Conservation (phyloP, 2,329 filamentous ascomycete species). For the Arthroderma sp. region DNA sequence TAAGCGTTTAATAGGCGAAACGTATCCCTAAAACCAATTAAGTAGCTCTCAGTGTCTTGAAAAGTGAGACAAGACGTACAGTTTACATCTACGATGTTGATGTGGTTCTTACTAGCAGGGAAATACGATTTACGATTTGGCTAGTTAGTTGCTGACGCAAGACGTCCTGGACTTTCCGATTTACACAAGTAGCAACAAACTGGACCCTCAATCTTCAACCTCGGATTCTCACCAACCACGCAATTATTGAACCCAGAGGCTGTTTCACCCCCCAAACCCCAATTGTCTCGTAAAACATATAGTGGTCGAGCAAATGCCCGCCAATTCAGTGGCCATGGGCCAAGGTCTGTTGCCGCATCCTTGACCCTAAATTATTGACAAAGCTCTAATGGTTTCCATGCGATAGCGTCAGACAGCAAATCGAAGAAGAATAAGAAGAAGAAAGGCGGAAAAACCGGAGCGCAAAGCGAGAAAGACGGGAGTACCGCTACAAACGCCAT, state of each 20-base stretch:
- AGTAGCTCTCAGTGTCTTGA: not conserved
- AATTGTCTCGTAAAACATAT: not conserved
- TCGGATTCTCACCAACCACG: not conserved
- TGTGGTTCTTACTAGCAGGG: not conserved
- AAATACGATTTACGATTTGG: not conserved
- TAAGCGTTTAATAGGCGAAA: not conserved
- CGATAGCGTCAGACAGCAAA: constrained; percentile 31
- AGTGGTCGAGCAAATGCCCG: constrained; percentile 5
- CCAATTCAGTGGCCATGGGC: constrained; percentile 14
- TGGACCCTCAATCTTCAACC: not conserved
- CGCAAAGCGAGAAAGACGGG: not conserved
- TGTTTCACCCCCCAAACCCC: not conserved
- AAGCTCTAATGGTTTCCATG: not conserved
- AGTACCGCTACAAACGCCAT: not conserved
- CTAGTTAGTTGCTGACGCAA: not conserved
- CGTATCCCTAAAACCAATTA: not conserved
- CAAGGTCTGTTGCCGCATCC: constrained; percentile 17
- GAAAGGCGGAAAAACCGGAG: constrained; percentile 27
- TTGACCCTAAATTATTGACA: not conserved
- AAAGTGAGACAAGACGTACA: not conserved
- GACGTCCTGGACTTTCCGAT: not conserved
- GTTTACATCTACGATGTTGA: not conserved
- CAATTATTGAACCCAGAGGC: not conserved
- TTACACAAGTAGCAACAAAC: not conserved
- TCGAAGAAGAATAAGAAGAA: constrained; percentile 50